Base-by-base conservation (phyloP, 306 rosid genomes). In the Trifolium repens region DNA sequence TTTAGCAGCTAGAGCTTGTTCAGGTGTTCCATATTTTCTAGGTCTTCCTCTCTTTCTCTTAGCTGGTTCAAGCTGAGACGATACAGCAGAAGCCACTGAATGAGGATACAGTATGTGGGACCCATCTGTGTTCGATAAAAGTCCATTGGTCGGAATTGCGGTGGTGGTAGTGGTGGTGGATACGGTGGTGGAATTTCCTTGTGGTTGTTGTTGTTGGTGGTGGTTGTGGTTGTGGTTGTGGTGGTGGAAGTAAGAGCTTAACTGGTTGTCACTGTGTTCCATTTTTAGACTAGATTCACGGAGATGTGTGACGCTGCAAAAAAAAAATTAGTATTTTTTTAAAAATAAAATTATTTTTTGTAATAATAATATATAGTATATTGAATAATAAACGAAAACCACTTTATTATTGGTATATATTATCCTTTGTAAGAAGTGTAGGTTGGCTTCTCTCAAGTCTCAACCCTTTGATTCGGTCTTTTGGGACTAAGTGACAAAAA, bases 41-140 rank as follows among this genome's bases (percentile, higher is more conserved):
- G 98, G 98, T 32, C 98, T 80, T 4, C 98, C 98, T 27, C 98
- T 80, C 86, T 91, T 94, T 84, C 97, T 58, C 87, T 93, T 92
- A 2, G 80, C 86, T 2, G 96, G 88, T 58, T 83, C 92, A 0
- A 84, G 81, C 12, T 84, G 97, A 1, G 87, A 88, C 24, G 92
- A 87, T 19, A 87, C 87, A 8, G 92, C 88, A 27, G 96, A 83
- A 46, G 91, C 87, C 5, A 85, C 94, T 0, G 96, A 89, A 85
- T 89, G 98, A 76, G 97, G 86, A 84, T 81, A 89, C 2, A 85
- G 81, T 67, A 85, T 65, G 88, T 87, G 96, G 81, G 93, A 15
- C 30, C 84, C 93, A 52, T 81, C 91, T 10, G 85, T 43, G 78
- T 81, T 57, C 0, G 93, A 83, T 2, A 87, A 46, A 9, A 88